phyloP scores from a whole-genome alignment of 495 filamentous ascomycete species.

The Tetracladium setigerum region DNA sequence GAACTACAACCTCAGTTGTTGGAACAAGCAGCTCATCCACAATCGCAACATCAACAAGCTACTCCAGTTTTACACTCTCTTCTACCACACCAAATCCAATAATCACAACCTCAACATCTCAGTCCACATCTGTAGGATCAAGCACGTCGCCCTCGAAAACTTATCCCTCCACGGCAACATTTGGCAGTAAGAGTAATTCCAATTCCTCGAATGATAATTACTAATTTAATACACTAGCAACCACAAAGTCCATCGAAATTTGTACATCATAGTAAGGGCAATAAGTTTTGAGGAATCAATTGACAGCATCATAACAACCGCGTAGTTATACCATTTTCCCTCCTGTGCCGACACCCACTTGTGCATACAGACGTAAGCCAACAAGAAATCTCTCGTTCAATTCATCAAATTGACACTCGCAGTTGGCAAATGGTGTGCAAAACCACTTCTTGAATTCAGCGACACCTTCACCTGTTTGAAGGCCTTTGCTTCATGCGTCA shows the following conservation, averaged over 20 bases:
- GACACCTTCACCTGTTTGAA: conserved; percentile 28
- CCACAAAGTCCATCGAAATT: conserved; percentile 26
- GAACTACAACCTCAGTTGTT: neutral
- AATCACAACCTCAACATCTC: no score
- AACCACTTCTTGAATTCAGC: conserved; percentile 35
- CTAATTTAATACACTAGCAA: no score
- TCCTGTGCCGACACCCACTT: conserved; percentile 27
- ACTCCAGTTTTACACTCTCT: neutral
- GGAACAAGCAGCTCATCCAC: conserved; percentile 1
- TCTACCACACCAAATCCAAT: no score
- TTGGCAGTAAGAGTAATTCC: no score
- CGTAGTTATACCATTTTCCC: conserved; percentile 23
- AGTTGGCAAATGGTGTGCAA: conserved; percentile 41
- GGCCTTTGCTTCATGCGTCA: conserved; percentile 28
- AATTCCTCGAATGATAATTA: no score
- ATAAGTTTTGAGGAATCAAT: no score
- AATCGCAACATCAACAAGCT: conserved; percentile 14
- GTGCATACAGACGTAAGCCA: conserved; percentile 34
- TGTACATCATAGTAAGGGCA: conserved; percentile 20
- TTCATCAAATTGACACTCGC: conserved; percentile 34
- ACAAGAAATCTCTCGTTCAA: no score
- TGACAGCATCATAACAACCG: no score
- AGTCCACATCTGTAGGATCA: no score
- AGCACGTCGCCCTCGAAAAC: no score
- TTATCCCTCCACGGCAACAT: no score